Base-by-base conservation (phyloP, 2,329 filamentous ascomycete species). In the Calonectria honghensis region DNA sequence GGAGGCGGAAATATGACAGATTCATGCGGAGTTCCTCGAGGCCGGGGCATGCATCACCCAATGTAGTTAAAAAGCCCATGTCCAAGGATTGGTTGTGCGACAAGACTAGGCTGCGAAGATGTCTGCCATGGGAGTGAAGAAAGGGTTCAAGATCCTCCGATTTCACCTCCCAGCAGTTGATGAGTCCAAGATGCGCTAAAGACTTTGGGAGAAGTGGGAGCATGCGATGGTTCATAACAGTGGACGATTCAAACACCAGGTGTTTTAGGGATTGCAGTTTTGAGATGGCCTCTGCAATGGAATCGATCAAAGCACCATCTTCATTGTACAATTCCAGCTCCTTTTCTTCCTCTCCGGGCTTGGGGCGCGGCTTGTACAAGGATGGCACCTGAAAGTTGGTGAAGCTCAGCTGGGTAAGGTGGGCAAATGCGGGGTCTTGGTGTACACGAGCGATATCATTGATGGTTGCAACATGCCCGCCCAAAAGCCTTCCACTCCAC, bases 51-150 rank as follows among this genome's bases (percentile, higher is more conserved):
- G 90, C 89, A 5, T 86, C 83, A 24, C 90, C 92, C 59, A 98
- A 85, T 32, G 89, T 84, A 0, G 92, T 90, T 9, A 97, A 87
- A 80, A 98, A 98, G 0, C 90, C 91, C 51, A 98, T 85, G 79
- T 93, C 94, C 50, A 98, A 87, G 3, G 93, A 92, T 75, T 95
- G 93, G 80, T 98, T 98, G 84, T 98, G 94, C 68, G 93, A 91
- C 6, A 98, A 87, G 1, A 89, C 90, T 10, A 98, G 88, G 48
- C 90, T 90, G 68, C 90, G 89, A 29, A 98, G 86, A n/a, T 91
- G 86, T 29, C 87, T 84, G 0, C 96, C 96, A 79, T 95, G 92
- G 0, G 90, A 90, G 7, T 87, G 82, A 51, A 98, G 88, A 80
- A 94, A 98, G 0, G 84, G 82, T 32, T 88, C 86, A 29, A 98